Evolutionary conservation across 768 basidiomycete species (phyloP).

Genomic region (Suillus ampliporus): DNA sequence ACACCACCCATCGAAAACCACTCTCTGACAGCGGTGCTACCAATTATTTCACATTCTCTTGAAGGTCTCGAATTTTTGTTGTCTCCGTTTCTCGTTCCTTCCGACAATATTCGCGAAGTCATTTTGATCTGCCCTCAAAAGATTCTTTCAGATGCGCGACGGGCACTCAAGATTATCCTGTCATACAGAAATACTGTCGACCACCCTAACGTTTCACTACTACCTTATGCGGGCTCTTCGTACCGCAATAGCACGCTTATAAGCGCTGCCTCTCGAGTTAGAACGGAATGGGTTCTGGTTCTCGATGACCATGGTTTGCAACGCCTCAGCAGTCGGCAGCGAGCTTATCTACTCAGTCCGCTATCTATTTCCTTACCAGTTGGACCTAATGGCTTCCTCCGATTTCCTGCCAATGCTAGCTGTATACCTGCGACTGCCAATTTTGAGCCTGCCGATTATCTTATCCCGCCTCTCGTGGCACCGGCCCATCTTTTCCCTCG

Average conservation of each 20-base stretch:
- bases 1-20: slow-evolving; percentile 25
- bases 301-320: slow-evolving; percentile 53
- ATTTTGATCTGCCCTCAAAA: slow-evolving; percentile 51
- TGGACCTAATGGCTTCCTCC: slow-evolving; percentile 47
- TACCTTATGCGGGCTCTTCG: slow-evolving; percentile 32
- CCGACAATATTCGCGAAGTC: slow-evolving; percentile 48
- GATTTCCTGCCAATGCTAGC: slow-evolving; percentile 30
- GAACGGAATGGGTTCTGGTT: slow-evolving; percentile 57
- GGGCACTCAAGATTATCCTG: slow-evolving; percentile 40
- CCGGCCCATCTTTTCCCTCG: slow-evolving; percentile 35
- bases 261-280: slow-evolving; percentile 42
- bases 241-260: slow-evolving; percentile 37
- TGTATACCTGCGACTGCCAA: slow-evolving; percentile 37
- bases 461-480: slow-evolving; percentile 67
- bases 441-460: slow-evolving; percentile 49
- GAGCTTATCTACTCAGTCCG: slow-evolving; percentile 49
- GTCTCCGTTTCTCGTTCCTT: slow-evolving; percentile 42
- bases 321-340: slow-evolving; percentile 38
- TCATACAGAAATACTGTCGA: slow-evolving; percentile 29
- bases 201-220: slow-evolving; percentile 51
- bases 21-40: slow-evolving; percentile 55
- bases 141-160: slow-evolving; percentile 41
- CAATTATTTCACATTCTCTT: slow-evolving; percentile 47
- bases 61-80: slow-evolving; percentile 41
- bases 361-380: slow-evolving; percentile 41